A percentile compares a stretch with the other conserved stretches of the same genome.
These are phyloP conservation scores for Thinopyrum elongatum DNA, from an alignment of 176 grass and related monocot genomes.

Conservation along the genomic window DNA sequence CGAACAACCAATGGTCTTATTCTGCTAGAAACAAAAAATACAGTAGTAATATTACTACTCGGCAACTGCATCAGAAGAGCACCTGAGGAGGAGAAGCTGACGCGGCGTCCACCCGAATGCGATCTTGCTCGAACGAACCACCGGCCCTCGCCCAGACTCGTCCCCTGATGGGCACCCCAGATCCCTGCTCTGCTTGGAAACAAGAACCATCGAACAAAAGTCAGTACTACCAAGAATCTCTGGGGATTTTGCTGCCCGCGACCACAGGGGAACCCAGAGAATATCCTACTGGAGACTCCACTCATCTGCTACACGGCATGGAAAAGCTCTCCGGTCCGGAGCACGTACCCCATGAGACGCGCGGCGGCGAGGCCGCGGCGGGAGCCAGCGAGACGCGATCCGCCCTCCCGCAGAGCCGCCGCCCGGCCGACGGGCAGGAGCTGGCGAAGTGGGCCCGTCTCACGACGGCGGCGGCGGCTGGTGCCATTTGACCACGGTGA, in stretches of 20 bases:
- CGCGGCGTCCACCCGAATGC: slow-evolving; percentile 5
- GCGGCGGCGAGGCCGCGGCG: not conserved
- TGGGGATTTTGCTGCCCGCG: not conserved
- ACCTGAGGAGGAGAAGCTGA: slow-evolving; percentile 45
- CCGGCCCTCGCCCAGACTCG: slow-evolving; percentile 17
- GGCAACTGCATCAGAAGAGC: not conserved
- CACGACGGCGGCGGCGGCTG: slow-evolving; percentile 26
- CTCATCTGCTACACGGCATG: not conserved
- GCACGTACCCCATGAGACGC: slow-evolving; percentile 43
- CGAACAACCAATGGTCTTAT: not conserved
- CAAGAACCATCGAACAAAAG: not conserved
- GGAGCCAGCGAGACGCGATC: slow-evolving; percentile 19
- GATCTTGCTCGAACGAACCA: slow-evolving; percentile 48
- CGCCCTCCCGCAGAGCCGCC: not conserved
- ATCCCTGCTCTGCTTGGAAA: slow-evolving; percentile 36
- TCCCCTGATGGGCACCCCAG: slow-evolving; percentile 9
- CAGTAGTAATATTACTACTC: not conserved
- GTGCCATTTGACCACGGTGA: slow-evolving; percentile 27
- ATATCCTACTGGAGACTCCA: no score
- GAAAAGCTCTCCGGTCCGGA: not conserved
- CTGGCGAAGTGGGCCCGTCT: not conserved
- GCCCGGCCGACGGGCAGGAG: not conserved
- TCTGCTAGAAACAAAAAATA: not conserved
- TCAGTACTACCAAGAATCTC: no score
- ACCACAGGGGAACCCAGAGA: not conserved